A percentile compares a stretch with the other conserved stretches of the same genome.
Conservation (phyloP, 257 asterid species). For the Solanum microdontum region DNA sequence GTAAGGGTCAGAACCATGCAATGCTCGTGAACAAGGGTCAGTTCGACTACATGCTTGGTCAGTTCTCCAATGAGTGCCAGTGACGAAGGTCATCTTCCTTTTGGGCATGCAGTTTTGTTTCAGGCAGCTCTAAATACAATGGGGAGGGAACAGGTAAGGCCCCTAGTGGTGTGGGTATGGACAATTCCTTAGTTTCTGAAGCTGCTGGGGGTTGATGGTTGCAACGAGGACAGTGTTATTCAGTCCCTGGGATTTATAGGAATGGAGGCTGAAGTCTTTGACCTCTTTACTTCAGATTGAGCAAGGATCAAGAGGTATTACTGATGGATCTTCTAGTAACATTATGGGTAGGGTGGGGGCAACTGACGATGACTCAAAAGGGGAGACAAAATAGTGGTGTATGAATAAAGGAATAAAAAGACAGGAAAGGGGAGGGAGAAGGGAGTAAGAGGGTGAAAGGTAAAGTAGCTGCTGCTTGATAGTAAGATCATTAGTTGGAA, state of each 20-base stretch:
- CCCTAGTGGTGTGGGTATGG: background rate
- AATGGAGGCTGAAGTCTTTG: background rate
- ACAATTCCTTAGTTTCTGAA: background rate
- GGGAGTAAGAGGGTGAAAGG: background rate
- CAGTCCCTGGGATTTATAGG: background rate
- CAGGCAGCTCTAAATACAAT: background rate
- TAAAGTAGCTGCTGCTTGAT: background rate
- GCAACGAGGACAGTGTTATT: background rate
- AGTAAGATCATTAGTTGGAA: background rate
- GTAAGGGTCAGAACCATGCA: background rate
- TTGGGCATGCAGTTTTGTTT: background rate
- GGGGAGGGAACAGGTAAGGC: background rate
- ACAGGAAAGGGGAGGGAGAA: background rate
- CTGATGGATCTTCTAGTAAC: background rate
- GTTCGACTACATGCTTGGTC: background rate
- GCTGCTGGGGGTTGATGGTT: background rate
- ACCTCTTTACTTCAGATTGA: background rate
- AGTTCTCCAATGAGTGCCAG: background rate
- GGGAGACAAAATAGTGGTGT: background rate
- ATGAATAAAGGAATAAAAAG: background rate
- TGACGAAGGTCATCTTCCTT: background rate
- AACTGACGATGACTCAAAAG: background rate
- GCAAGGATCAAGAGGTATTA: background rate
- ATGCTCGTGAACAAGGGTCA: background rate
- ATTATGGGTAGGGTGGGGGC: background rate